Evolutionary conservation across 805 yeast species (phyloP), one percentile per base, ranked within the genome.

Genomic region (Candida khao-thaluensis): DNA sequence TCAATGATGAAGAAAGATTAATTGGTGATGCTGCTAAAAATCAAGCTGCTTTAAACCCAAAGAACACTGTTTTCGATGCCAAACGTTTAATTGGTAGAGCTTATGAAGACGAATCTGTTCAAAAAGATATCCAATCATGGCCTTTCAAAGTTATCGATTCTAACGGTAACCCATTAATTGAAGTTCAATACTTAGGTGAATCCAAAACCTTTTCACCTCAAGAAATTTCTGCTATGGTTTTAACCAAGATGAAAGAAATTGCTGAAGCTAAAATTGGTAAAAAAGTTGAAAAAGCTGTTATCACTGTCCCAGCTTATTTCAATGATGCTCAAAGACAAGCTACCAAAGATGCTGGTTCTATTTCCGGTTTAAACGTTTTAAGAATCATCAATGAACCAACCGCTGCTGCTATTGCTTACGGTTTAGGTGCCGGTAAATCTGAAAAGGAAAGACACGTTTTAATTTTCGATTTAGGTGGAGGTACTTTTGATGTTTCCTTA

Each of bases 381-480:
- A 58, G 74, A 56, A 69, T 69, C 53, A 69, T 69, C 50, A 69
- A 69, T 66, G 74, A 69, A 63, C 74, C 74, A 57, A 89, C 96
- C 49, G 96, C 96, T 37, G 96, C 96, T 51, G 96, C 96, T 50
- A 86, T 88, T 71, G 96, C 96, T 52, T 89, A 89, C 74, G 96
- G 96, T 72, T 78, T 90, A 57, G 95, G 91, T 81, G 65, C 70
- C 46, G 88, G 87, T 64, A 64, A 64, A 54, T 64, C 70, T 39
- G 74, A 69, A 58, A 69, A 69, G 62, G 74, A 67, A 60, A 68
- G 71, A 64, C 82, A 85, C 70, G 91, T 88, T 48, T 76, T 88
- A 62, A 88, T 88, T 60, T 88, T 88, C 77, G 96, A 88, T 72
- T 77, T 88, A 62, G 96, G 96, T 80, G 96, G 96, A 72, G 96